A percentile compares a stretch with the other conserved stretches of the same genome.
phyloP scores from a whole-genome alignment of 192 early-diverging fungal genomes.

The Kappamyces sp. region DNA sequence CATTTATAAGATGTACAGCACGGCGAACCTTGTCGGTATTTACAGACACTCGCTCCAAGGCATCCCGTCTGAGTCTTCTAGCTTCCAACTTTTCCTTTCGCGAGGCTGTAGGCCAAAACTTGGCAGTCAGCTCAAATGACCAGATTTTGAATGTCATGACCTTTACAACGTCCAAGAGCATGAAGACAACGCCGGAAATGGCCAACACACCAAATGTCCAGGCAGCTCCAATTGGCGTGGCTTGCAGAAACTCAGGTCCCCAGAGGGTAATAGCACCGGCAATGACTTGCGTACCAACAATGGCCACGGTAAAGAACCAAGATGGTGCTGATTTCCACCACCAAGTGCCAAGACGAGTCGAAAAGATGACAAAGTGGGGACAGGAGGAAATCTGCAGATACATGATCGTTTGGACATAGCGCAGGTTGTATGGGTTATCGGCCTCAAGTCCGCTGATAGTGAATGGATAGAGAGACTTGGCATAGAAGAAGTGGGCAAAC shows the following conservation, averaged over 20 bases:
- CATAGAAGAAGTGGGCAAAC: slow-evolving; percentile 73
- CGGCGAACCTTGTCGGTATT: slow-evolving; percentile 33
- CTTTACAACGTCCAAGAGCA: slow-evolving; percentile 86
- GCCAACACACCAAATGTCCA: slow-evolving; percentile 70
- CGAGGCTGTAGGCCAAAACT: slow-evolving; percentile 63
- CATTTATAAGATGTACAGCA: slow-evolving; percentile 1
- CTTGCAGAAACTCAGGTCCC: slow-evolving; percentile 35
- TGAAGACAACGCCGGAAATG: slow-evolving; percentile 72
- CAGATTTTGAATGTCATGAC: slow-evolving; percentile 77
- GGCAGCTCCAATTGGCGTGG: slow-evolving; percentile 47
- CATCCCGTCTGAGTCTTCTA: slow-evolving; percentile 7
- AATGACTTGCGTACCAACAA: slow-evolving; percentile 83
- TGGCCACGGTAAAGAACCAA: slow-evolving; percentile 67
- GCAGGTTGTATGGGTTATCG: slow-evolving; percentile 29
- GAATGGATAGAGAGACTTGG: slow-evolving; percentile 59
- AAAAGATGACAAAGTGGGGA: slow-evolving; percentile 94
- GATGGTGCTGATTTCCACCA: slow-evolving; percentile 84
- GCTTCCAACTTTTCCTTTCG: slow-evolving; percentile 55
- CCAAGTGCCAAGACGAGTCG: slow-evolving; percentile 76
- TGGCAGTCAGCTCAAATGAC: slow-evolving; percentile 88
- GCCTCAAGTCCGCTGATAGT: slow-evolving; percentile 45
- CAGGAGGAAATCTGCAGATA: slow-evolving; percentile 87
- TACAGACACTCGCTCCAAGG: slow-evolving; percentile 18
- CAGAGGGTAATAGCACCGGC: slow-evolving; percentile 84
- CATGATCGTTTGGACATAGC: slow-evolving; percentile 77